These are phyloP conservation scores for Ustilago bromivora DNA, from an alignment of 1,284 basidiomycete species.

Conservation along the genomic window DNA sequence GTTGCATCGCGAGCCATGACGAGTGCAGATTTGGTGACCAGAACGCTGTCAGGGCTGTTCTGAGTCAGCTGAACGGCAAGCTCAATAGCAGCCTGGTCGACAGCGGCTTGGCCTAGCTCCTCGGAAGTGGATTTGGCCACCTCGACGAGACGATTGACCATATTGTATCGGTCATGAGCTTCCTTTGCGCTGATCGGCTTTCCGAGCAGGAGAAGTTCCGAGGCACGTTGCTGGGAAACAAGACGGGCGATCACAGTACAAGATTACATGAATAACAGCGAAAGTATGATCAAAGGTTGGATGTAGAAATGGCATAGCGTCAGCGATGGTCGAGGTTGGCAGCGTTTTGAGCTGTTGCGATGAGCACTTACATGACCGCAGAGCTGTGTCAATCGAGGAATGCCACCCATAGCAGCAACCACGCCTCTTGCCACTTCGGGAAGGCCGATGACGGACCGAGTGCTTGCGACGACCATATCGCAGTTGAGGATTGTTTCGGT, in stretches of 20 bases:
- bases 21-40: slow-evolving; percentile 77
- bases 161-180: slow-evolving; percentile 79
- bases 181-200: slow-evolving; percentile 77
- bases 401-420: slow-evolving; percentile 80
- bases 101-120: slow-evolving; percentile 74
- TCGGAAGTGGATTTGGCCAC: slow-evolving; percentile 72
- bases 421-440: slow-evolving; percentile 87
- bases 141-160: slow-evolving; percentile 70
- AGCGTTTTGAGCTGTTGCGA: background rate
- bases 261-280: background rate
- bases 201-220: slow-evolving; percentile 82
- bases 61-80: slow-evolving; percentile 76
- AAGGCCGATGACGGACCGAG: slow-evolving; percentile 79
- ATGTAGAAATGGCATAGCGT: background rate
- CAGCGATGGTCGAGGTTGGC: background rate
- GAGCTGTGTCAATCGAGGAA: slow-evolving; percentile 64
- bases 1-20: slow-evolving; percentile 48
- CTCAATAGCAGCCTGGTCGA: slow-evolving; percentile 75
- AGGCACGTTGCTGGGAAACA: slow-evolving; percentile 75
- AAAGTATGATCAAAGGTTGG: background rate
- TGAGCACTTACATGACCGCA: slow-evolving; percentile 53
- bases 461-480: slow-evolving; percentile 82
- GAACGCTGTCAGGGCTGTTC: slow-evolving; percentile 84
- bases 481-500: slow-evolving; percentile 83
- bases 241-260: background rate